Evolutionary conservation across 345 rosid species (phyloP), one percentile per base, ranked within the genome.

Genomic region (Draba incana): DNA sequence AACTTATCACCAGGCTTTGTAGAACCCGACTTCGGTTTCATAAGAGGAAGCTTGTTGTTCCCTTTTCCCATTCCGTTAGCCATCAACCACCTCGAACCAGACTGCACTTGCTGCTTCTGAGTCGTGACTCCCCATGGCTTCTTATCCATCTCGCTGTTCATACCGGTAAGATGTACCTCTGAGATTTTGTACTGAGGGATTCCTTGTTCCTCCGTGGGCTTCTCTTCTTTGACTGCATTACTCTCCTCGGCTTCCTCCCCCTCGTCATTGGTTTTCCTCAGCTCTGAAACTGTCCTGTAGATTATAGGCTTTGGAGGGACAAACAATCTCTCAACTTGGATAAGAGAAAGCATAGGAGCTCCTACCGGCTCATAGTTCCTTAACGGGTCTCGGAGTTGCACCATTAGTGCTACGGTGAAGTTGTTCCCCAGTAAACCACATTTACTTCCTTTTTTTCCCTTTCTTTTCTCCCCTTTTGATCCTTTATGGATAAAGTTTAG

Each of bases 31-130:
- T 86, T 92, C 47, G 92, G 79, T 79, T 85, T 88, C 71, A 78
- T 50, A 47, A 50, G 62, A 37, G 81, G 44, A 12, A 84, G 79
- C 74, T 87, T 81, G 76, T 74, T 90, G 54, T 74, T 88, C 74
- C 59, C 81, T 87, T 92, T 92, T 28, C 98, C 98, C 98, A 92
- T 92, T 67, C 98, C 98, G 52, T 82, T 90, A 10, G 98, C 97
- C 7, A 90, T 72, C 81, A 86, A 78, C 97, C 98, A 92, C 31
- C 98, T 92, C 37, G 96, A 88, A 70, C 93, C 97, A 24, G 98
- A 88, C 77, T 90, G 96, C 79, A 88, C 87, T 76, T 92, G 96
- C 74, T 88, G 93, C 75, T 88, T 84, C 82, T 88, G 96, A 12
- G 73, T 60, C 46, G 79, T 45, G 50, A 61, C 81, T 58, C 93